phyloP scores from a whole-genome alignment of 371 early-diverging fungal genomes.

The Haplosporangium sp. region DNA sequence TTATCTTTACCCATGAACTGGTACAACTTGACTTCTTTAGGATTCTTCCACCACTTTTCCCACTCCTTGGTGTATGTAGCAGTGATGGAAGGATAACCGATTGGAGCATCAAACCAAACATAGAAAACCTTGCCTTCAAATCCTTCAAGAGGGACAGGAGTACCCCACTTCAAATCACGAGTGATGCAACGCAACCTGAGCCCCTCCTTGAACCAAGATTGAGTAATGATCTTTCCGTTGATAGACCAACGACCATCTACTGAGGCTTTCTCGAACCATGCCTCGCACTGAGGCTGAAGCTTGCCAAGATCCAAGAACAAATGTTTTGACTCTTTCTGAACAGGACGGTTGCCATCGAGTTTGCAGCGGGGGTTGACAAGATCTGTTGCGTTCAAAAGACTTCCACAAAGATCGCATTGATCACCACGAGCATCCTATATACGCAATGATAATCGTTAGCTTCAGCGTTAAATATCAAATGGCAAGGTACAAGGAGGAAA shows the following conservation, averaged over 20 bases:
- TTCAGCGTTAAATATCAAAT: too few relatives aligned
- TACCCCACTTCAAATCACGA: conserved; percentile 99
- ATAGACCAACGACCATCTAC: conserved; percentile 88
- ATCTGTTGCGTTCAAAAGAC: conserved; percentile 93
- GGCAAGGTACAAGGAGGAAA: too few relatives aligned
- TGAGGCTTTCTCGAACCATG: conserved; percentile 78
- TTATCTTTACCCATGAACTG: conserved; percentile 99
- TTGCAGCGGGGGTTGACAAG: conserved; percentile 97
- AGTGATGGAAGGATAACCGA: conserved; percentile 98
- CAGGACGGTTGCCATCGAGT: conserved; percentile 86
- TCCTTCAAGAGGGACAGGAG: conserved; percentile 94
- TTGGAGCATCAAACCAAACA: conserved; percentile 99
- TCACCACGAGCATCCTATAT: conserved; percentile 96
- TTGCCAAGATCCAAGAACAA: conserved; percentile 92
- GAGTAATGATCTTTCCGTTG: conserved; percentile 94
- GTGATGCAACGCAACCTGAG: conserved; percentile 98
- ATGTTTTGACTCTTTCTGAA: conserved; percentile 91
- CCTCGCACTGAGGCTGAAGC: conserved; percentile 82
- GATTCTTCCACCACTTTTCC: conserved; percentile 99
- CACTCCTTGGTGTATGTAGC: conserved; percentile 94
- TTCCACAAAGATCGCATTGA: conserved; percentile 99
- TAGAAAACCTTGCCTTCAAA: conserved; percentile 98
- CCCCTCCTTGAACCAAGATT: conserved; percentile 98
- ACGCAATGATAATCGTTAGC: background rate
- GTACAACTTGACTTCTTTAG: conserved; percentile 93